Evolutionary conservation across 2,329 filamentous ascomycete genomes (phyloP).

Genomic region (Byssothecium circinans): DNA sequence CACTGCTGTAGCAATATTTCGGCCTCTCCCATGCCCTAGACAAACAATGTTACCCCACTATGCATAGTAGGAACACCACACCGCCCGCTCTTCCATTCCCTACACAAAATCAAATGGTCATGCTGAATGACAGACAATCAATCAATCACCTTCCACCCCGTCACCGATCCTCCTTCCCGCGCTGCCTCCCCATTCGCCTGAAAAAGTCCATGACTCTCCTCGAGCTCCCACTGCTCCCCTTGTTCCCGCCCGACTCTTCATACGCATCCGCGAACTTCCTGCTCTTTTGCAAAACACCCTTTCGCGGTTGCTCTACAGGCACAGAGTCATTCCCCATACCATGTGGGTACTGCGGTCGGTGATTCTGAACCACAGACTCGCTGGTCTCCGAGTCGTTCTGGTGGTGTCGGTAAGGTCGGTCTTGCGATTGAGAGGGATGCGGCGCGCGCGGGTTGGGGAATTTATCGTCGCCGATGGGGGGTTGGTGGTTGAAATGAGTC

Average conservation of each 20-base stretch:
- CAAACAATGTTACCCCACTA: background rate
- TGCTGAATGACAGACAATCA: too few relatives aligned
- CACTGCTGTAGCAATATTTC: background rate
- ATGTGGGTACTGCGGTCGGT: conserved; percentile 45
- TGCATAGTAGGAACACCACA: background rate
- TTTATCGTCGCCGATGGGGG: conserved; percentile 39
- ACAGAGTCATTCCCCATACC: conserved; percentile 37
- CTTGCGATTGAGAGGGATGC: conserved; percentile 30
- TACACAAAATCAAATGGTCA: background rate
- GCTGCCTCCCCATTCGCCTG: conserved; percentile 77
- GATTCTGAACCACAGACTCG: conserved; percentile 28
- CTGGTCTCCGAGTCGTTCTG: conserved; percentile 42
- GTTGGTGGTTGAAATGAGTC: conserved; percentile 38
- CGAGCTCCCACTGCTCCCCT: conserved; percentile 65
- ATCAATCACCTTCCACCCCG: background rate
- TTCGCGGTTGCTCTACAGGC: conserved; percentile 23
- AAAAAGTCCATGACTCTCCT: conserved; percentile 99
- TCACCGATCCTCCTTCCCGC: conserved; percentile 42
- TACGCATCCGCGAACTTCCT: conserved; percentile 86
- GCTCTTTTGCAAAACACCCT: conserved; percentile 76
- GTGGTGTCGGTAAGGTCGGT: conserved; percentile 32
- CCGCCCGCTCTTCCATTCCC: too few relatives aligned
- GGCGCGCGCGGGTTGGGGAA: conserved; percentile 37
- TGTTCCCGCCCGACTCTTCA: conserved; percentile 57
- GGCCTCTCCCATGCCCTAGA: background rate